A percentile compares a stretch with the other conserved stretches of the same genome.
phyloP scores from a whole-genome alignment of 306 rosid genomes.

The Spatholobus suberectus region DNA sequence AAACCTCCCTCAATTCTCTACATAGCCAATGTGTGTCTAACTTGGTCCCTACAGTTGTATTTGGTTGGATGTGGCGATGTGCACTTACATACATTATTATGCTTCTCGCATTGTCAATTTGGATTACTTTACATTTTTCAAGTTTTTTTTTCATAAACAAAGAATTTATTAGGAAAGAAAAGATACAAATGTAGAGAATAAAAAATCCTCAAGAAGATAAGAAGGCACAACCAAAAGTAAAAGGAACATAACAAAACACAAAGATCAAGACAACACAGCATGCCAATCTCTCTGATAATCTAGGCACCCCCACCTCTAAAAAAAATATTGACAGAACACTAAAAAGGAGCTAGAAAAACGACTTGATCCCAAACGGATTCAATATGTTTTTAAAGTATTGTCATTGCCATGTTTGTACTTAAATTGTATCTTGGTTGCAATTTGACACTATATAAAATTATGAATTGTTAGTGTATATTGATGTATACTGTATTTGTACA shows the following conservation, averaged over 20 bases:
- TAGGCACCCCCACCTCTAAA: not conserved
- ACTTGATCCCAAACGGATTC: not conserved
- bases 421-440: not conserved
- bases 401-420: not conserved
- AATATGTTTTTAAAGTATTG: not conserved
- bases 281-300: not conserved
- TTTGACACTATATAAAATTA: not conserved
- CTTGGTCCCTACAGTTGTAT: slow-evolving; percentile 1
- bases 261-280: not conserved
- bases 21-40: not conserved
- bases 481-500: too few relatives aligned
- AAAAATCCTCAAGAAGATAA: not conserved
- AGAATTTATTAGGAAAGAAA: not conserved
- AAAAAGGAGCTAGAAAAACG: not conserved
- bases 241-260: not conserved
- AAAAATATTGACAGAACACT: not conserved
- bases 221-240: not conserved
- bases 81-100: not conserved
- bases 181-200: not conserved
- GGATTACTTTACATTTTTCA: not conserved
- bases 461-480: too few relatives aligned
- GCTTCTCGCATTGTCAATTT: slow-evolving; percentile 6
- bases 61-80: not conserved
- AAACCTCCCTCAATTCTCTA: slow-evolving; percentile 5
- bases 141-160: not conserved